Base-by-base conservation (phyloP, 2,329 filamentous ascomycete species). In the Leptographium lundbergii region DNA sequence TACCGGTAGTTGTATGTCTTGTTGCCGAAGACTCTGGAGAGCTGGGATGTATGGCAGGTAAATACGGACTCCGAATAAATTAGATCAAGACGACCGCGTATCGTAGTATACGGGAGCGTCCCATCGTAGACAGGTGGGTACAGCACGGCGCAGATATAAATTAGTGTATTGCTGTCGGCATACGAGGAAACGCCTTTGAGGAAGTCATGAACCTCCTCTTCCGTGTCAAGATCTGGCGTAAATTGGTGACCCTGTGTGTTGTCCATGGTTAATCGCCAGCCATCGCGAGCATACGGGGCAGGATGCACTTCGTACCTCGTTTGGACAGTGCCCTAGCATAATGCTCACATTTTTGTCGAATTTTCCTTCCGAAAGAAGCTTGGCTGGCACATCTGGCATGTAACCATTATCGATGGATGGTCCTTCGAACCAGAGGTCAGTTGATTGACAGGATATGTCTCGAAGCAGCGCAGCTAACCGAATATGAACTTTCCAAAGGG, bases 1-100 rank as follows among this genome's bases (percentile, higher is more conserved):
- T 56, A 56, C 24, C 14, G 54, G 14, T 53, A 57, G 22, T 39
- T 57, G 48, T 57, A 57, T n/a, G 56, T 57, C 32, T 24, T 47
- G 48, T 53, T 57, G 29, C 32, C 56, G n/a, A 57, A 52, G 24
- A 51, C 48, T 9, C 32, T 32, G 29, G 48, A 17, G 7, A 57
- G 47, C 5, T 57, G 50, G 45, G 47, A 32, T 7, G 56, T 52
- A 29, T 57, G 47, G 56, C 48, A 57, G 6, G 48, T 52, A n/a
- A 57, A 51, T 6, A 57, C 50, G 14, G 13, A 52, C 48, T 57
- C 56, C 29, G 54, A 47, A 25, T 55, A 55, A 6, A 55, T 13
- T 3, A 56, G 2, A 45, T 56, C 54, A 17, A 56, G 54, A 4
- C 54, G 54, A 24, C 54, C 54, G 36, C 54, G 24, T 14, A 47